Conservation (phyloP, 768 basidiomycete species). For the Calocybe cyanea region DNA sequence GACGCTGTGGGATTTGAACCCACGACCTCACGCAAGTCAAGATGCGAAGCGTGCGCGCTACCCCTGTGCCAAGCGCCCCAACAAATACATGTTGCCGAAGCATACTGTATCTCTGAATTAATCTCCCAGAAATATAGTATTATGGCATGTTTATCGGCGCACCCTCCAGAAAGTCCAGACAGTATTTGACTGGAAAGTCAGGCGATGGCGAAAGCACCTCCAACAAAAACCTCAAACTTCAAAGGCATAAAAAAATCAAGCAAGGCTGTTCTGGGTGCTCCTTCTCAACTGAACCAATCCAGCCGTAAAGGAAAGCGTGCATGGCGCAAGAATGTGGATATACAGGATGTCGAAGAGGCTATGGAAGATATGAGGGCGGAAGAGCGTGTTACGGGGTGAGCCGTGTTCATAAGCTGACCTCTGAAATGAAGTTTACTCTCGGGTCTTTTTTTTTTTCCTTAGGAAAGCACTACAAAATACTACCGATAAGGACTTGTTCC, state of each 20-base stretch:
- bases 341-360: slow-evolving; percentile 72
- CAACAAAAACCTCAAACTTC: slow-evolving; percentile 1
- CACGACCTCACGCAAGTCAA: slow-evolving; percentile 50
- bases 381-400: slow-evolving; percentile 77
- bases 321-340: slow-evolving; percentile 92
- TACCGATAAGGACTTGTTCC: slow-evolving; percentile 71
- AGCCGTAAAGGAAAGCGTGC: slow-evolving; percentile 89
- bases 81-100: no score
- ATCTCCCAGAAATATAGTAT: no score
- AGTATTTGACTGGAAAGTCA: no score
- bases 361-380: slow-evolving; percentile 78
- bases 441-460: no score
- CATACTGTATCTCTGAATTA: no score
- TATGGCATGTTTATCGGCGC: no score
- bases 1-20: slow-evolving; percentile 55
- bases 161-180: no score
- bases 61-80: slow-evolving; percentile 56
- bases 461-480: slow-evolving; percentile 66
- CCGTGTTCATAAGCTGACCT: slow-evolving; percentile 5
- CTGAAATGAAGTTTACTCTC: no score
- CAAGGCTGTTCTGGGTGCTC: slow-evolving; percentile 44
- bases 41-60: slow-evolving; percentile 59
- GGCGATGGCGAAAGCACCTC: slow-evolving; percentile 10
- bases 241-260: slow-evolving; percentile 8
- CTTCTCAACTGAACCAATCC: slow-evolving; percentile 60